phyloP scores from a whole-genome alignment of 305 asterid species.

The Stenogyne calaminthoides region DNA sequence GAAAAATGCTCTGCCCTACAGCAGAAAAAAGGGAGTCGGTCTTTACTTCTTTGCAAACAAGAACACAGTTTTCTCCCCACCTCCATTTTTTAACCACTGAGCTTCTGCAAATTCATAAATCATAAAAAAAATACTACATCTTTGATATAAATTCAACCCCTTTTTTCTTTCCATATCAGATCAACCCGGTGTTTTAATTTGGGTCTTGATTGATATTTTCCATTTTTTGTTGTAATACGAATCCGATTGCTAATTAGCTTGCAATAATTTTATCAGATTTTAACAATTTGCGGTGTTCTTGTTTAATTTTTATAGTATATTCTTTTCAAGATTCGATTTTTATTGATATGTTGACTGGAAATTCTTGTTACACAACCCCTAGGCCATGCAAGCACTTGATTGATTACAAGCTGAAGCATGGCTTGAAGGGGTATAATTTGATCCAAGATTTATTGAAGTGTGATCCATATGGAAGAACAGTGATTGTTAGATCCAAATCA shows the following conservation, averaged over 20 bases:
- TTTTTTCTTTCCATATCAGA: slow-evolving; percentile 36
- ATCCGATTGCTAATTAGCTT: slow-evolving; percentile 24
- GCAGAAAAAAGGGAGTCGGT: slow-evolving; percentile 44
- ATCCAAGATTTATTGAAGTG: slow-evolving; percentile 51
- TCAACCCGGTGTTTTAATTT: slow-evolving; percentile 28
- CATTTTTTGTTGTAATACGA: slow-evolving; percentile 25
- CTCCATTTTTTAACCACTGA: slow-evolving; percentile 25
- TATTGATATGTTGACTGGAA: slow-evolving; percentile 52
- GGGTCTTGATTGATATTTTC: slow-evolving; percentile 35
- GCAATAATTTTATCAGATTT: not conserved
- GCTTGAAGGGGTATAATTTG: slow-evolving; percentile 46
- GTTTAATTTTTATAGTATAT: not conserved
- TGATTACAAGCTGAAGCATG: slow-evolving; percentile 63
- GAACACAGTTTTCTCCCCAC: slow-evolving; percentile 31
- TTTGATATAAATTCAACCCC: not conserved
- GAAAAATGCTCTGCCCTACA: slow-evolving; percentile 32
- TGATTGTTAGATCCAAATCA: slow-evolving; percentile 43
- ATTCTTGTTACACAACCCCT: slow-evolving; percentile 41
- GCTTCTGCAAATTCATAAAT: not conserved
- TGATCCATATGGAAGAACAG: slow-evolving; percentile 56
- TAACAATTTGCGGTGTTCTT: slow-evolving; percentile 1
- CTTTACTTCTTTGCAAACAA: slow-evolving; percentile 50
- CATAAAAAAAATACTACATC: not conserved
- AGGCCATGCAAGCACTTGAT: slow-evolving; percentile 65
- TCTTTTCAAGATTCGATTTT: slow-evolving; percentile 32